Percentiles rank a stretch among this genome's conserved stretches.
Conservation (phyloP, 257 asterid genomes). For the Coffea canephora region DNA sequence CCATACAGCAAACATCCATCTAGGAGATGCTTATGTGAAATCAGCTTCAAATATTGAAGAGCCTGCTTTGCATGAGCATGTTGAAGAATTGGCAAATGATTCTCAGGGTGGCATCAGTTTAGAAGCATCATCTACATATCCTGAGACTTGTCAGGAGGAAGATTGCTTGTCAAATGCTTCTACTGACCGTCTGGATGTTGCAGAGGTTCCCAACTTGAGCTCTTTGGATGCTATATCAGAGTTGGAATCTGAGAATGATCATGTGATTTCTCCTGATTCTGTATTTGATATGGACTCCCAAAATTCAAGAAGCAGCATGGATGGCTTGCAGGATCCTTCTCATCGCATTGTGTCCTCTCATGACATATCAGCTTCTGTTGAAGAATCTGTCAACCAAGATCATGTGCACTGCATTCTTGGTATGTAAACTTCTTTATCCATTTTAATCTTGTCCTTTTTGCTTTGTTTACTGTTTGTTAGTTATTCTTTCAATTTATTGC, state of each 20-base stretch:
- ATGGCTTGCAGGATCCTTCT: conserved; percentile 47
- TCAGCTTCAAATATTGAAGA: conserved; percentile 44
- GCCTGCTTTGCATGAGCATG: conserved; percentile 37
- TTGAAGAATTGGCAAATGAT: conserved; percentile 30
- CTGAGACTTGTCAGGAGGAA: conserved; percentile 42
- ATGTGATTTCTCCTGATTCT: conserved; percentile 44
- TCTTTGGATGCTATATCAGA: conserved; percentile 56
- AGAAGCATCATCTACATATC: conserved; percentile 35
- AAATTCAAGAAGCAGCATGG: conserved; percentile 45
- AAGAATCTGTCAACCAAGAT: conserved; percentile 41
- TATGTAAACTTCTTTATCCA: conserved; percentile 30
- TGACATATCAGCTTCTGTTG: conserved; percentile 29
- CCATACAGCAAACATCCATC: conserved; percentile 32
- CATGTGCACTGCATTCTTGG: conserved; percentile 42
- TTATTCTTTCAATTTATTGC: background rate
- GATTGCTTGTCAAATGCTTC: conserved; percentile 31
- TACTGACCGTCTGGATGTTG: conserved; percentile 38
- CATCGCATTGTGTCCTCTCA: conserved; percentile 31
- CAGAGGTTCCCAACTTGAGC: conserved; percentile 40
- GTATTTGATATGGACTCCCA: conserved; percentile 59
- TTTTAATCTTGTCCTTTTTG: background rate
- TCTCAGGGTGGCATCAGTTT: conserved; percentile 23
- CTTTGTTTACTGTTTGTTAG: background rate
- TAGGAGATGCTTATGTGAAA: conserved; percentile 32
- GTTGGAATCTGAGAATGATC: conserved; percentile 52